A percentile compares a stretch with the other conserved stretches of the same genome.
These are phyloP conservation scores for Pythium apleroticum DNA, from an alignment of 352 stramenopile genomes.

Conservation along the genomic window DNA sequence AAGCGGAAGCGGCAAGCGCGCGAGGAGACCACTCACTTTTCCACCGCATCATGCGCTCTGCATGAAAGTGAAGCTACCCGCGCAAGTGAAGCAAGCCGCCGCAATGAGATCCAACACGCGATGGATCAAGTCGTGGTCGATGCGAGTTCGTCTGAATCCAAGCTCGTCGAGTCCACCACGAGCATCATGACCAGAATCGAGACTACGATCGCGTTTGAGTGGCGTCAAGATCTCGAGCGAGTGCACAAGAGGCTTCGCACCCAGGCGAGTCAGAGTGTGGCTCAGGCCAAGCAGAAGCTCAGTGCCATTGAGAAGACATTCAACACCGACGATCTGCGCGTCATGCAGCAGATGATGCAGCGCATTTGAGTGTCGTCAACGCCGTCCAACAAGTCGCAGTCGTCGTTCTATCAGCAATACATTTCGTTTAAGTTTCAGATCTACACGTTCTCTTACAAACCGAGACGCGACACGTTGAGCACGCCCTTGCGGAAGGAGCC, in stretches of 20 bases:
- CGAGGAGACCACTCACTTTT: not conserved
- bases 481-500: slow-evolving; percentile 75
- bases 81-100: not conserved
- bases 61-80: not conserved
- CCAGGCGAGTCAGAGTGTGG: slow-evolving; percentile 10
- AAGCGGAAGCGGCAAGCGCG: slow-evolving; percentile 5
- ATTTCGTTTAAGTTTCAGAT: not conserved
- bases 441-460: not conserved
- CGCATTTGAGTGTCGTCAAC: slow-evolving; percentile 10
- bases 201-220: slow-evolving; percentile 7
- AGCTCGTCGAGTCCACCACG: not conserved
- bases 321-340: slow-evolving; percentile 34
- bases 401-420: slow-evolving; percentile 1
- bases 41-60: not conserved
- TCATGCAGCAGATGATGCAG: slow-evolving; percentile 41
- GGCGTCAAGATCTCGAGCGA: slow-evolving; percentile 13
- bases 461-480: slow-evolving; percentile 59
- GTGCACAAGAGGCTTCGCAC: slow-evolving; percentile 28
- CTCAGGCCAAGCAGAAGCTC: slow-evolving; percentile 29
- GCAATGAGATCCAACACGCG: not conserved
- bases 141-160: not conserved
- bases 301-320: slow-evolving; percentile 33
- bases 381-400: not conserved
- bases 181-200: not conserved
- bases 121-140: not conserved